Conservation (phyloP, 179 eudicot species). For the Beta corolliflora region DNA sequence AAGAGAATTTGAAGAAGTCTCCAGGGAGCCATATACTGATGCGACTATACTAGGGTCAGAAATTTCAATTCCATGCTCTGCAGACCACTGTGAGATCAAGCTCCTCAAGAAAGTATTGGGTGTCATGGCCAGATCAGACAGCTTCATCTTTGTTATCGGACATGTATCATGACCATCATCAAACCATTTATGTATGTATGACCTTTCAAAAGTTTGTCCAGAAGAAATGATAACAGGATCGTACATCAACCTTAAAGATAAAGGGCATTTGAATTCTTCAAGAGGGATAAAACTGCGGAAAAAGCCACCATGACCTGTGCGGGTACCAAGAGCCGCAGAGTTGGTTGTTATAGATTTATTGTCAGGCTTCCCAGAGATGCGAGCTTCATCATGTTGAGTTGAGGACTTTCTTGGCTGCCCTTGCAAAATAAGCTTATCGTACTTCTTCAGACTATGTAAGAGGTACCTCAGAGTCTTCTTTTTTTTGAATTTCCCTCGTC, state of each 20-base stretch:
- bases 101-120: constrained; percentile 60
- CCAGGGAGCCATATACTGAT: constrained; percentile 35
- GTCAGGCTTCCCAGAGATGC: constrained; percentile 22
- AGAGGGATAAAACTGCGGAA: constrained; percentile 39
- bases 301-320: constrained; percentile 22
- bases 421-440: constrained; percentile 43
- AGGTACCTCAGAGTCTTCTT: constrained; percentile 51
- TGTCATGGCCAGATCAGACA: constrained; percentile 42
- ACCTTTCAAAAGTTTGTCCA: constrained; percentile 78
- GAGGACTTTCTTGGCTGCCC: constrained; percentile 32
- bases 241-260: constrained; percentile 63
- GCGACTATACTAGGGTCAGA: constrained; percentile 38
- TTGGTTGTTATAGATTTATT: constrained; percentile 18
- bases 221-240: constrained; percentile 85
- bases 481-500: constrained; percentile 42
- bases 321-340: constrained; percentile 26
- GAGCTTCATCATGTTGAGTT: constrained; percentile 24
- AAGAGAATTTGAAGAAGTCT: constrained; percentile 57
- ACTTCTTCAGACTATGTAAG: constrained; percentile 45
- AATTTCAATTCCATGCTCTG: constrained; percentile 29
- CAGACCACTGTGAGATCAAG: constrained; percentile 64
- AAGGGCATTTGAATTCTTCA: constrained; percentile 69
- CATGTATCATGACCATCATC: constrained; percentile 72
- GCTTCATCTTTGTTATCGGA: constrained; percentile 57
- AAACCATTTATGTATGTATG: constrained; percentile 75